These are phyloP conservation scores for Populus hybrid DNA, from an alignment of 441 rosid genomes.

Conservation along the genomic window DNA sequence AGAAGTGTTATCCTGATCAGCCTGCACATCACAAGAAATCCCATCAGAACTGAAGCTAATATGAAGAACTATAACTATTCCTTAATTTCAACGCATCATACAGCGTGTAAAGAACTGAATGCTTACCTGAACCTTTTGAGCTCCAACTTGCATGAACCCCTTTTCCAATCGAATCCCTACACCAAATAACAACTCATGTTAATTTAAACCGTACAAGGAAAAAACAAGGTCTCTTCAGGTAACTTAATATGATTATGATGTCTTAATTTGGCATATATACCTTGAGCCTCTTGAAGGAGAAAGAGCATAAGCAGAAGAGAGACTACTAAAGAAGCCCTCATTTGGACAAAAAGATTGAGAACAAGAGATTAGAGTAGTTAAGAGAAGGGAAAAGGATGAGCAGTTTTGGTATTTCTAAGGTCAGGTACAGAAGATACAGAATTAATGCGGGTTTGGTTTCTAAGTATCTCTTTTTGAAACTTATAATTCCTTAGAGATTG, in stretches of 20 bases:
- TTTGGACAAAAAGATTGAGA: slow-evolving; percentile 7
- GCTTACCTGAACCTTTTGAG: slow-evolving; percentile 29
- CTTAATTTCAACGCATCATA: background rate
- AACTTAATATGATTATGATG: background rate
- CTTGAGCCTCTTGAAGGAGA: slow-evolving; percentile 35
- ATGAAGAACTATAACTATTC: background rate
- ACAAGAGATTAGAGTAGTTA: background rate
- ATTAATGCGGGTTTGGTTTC: too few relatives aligned
- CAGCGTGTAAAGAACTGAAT: background rate
- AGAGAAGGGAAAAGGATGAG: background rate
- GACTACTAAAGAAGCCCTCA: slow-evolving; percentile 29
- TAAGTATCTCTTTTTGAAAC: background rate
- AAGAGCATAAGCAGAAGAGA: slow-evolving; percentile 33
- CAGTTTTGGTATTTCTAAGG: background rate
- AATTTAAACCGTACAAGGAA: background rate
- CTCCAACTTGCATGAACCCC: slow-evolving; percentile 23
- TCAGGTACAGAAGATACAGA: background rate
- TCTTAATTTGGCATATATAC: slow-evolving; percentile 23
- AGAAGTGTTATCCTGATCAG: background rate
- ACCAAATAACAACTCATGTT: slow-evolving; percentile 4
- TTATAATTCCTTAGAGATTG: background rate
- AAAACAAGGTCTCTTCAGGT: background rate
- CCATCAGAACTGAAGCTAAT: background rate
- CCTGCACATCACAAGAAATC: slow-evolving; percentile 13
- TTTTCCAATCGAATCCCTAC: slow-evolving; percentile 43